phyloP scores from a whole-genome alignment of 148 eudicot genomes.

The Beta vulgaris region DNA sequence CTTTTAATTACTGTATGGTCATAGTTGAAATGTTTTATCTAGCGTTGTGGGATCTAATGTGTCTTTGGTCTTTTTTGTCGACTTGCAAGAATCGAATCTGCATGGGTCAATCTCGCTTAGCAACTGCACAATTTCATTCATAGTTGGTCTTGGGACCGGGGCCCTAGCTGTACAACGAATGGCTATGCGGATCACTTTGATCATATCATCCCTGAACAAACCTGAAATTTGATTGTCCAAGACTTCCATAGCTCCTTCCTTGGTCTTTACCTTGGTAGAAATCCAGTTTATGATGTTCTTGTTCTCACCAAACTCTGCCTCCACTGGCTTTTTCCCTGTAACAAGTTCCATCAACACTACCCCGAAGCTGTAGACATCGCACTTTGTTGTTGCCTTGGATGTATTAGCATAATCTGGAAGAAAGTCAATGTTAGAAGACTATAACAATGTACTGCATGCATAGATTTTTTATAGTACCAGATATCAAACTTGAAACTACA shows the following conservation, averaged over 20 bases:
- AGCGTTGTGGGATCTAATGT: constrained; percentile 34
- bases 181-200: constrained; percentile 66
- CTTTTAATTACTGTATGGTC: constrained; percentile 26
- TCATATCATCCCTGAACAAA: constrained; percentile 65
- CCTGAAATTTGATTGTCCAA: constrained; percentile 57
- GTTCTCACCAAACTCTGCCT: constrained; percentile 88
- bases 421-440: background rate
- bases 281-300: constrained; percentile 92
- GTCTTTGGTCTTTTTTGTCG: constrained; percentile 45
- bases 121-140: constrained; percentile 79
- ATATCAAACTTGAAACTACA: background rate
- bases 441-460: background rate
- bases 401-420: constrained; percentile 78
- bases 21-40: constrained; percentile 34
- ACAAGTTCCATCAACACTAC: constrained; percentile 89
- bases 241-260: constrained; percentile 77
- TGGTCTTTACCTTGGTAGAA: constrained; percentile 63
- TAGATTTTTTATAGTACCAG: background rate
- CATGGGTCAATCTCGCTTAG: constrained; percentile 74
- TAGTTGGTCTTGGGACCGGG: constrained; percentile 68
- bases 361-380: constrained; percentile 96
- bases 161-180: constrained; percentile 63
- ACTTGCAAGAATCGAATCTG: constrained; percentile 54
- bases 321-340: constrained; percentile 89
- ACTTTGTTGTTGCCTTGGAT: constrained; percentile 81